Conservation (phyloP, 2,329 filamentous ascomycete species). For the Sporothrix brasiliensis region DNA sequence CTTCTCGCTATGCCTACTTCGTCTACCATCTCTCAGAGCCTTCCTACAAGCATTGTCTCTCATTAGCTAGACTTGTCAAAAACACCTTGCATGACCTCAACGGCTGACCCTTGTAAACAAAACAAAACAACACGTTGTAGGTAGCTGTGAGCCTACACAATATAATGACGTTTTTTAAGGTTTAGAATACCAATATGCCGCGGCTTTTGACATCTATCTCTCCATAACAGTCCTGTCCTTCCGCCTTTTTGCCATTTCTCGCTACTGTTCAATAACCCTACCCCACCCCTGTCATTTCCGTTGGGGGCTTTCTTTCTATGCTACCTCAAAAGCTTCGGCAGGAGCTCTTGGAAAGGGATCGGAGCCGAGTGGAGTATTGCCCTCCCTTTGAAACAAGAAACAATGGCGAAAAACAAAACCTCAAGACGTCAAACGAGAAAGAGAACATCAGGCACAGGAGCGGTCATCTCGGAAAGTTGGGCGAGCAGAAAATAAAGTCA, state of each 20-base stretch:
- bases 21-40: background rate
- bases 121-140: too few relatives aligned
- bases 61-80: background rate
- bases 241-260: background rate
- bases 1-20: background rate
- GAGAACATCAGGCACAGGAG: background rate
- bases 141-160: background rate
- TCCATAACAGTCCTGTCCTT: background rate
- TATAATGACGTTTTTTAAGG: background rate
- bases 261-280: background rate
- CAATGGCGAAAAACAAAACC: background rate
- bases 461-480: background rate
- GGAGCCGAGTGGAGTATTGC: constrained; percentile 31
- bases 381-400: constrained; percentile 22
- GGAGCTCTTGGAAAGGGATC: constrained; percentile 30
- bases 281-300: constrained; percentile 15
- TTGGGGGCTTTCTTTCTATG: background rate
- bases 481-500: background rate
- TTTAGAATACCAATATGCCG: background rate
- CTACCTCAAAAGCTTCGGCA: constrained; percentile 10
- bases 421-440: background rate
- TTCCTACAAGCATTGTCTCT: constrained; percentile 2
- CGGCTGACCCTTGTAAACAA: constrained; percentile 20
- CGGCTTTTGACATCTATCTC: background rate
- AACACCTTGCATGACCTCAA: constrained; percentile 31